These are phyloP conservation scores for Castanea mollissima DNA, from an alignment of 306 rosid genomes.

Conservation along the genomic window DNA sequence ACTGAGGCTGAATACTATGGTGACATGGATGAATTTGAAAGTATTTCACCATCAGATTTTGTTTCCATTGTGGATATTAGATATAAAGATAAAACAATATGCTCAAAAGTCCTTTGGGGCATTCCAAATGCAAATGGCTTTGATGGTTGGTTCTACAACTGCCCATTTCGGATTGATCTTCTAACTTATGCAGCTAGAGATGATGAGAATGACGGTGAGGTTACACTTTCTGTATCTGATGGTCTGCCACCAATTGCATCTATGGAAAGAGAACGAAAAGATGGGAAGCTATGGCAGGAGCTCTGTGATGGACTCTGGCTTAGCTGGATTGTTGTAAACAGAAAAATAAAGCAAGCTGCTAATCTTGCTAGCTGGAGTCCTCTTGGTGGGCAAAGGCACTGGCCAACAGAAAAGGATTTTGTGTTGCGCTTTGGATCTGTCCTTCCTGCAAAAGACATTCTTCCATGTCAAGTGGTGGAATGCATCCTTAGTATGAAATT, in stretches of 20 bases:
- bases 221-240: slow-evolving; percentile 68
- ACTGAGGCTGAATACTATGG: slow-evolving; percentile 83
- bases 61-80: slow-evolving; percentile 77
- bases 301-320: slow-evolving; percentile 76
- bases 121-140: slow-evolving; percentile 70
- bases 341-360: slow-evolving; percentile 73
- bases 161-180: slow-evolving; percentile 85
- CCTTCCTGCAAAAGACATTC: slow-evolving; percentile 73
- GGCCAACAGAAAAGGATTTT: slow-evolving; percentile 90
- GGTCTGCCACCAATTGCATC: slow-evolving; percentile 74
- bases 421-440: slow-evolving; percentile 80
- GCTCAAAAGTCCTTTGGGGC: slow-evolving; percentile 87
- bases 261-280: slow-evolving; percentile 79
- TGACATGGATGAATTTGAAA: slow-evolving; percentile 52
- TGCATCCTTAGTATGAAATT: slow-evolving; percentile 87
- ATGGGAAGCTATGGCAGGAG: slow-evolving; percentile 79
- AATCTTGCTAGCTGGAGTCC: slow-evolving; percentile 94
- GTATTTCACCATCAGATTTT: slow-evolving; percentile 70
- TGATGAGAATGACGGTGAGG: slow-evolving; percentile 49
- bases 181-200: slow-evolving; percentile 62
- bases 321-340: slow-evolving; percentile 82
- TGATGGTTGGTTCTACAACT: slow-evolving; percentile 78
- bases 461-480: slow-evolving; percentile 75
- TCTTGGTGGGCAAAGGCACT: slow-evolving; percentile 83
- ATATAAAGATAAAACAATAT: slow-evolving; percentile 65